Percentiles rank a stretch among this genome's conserved stretches.
These are phyloP conservation scores for Rhynchosporium secalis DNA, from an alignment of 2,329 filamentous ascomycete genomes.

Conservation along the genomic window DNA sequence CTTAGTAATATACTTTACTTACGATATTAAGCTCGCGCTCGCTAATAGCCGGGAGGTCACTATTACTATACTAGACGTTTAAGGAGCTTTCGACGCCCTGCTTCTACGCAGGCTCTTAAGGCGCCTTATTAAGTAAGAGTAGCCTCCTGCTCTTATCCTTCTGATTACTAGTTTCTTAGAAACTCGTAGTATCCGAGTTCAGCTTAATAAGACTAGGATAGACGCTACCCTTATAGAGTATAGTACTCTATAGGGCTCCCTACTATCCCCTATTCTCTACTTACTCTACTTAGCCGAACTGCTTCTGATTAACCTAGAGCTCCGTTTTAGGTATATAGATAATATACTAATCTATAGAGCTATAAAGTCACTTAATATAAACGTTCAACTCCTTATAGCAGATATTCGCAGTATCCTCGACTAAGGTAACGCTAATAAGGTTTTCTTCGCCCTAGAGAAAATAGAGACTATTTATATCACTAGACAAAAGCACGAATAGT, in stretches of 20 bases:
- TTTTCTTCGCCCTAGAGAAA: too few species aligned
- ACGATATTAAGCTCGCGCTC: neutral
- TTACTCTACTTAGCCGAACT: too few species aligned
- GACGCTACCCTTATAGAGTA: neutral
- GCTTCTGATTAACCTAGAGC: too few species aligned
- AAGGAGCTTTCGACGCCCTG: slow-evolving; percentile 2
- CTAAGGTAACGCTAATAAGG: too few species aligned
- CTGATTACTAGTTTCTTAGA: neutral
- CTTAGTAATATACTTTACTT: neutral
- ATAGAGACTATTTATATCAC: too few species aligned
- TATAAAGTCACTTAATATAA: too few species aligned
- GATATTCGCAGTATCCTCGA: too few species aligned
- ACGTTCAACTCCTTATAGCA: too few species aligned
- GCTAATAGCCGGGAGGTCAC: neutral
- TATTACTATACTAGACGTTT: neutral
- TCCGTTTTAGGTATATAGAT: too few species aligned
- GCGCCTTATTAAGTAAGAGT: neutral
- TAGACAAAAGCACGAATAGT: too few species aligned
- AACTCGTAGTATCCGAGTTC: neutral
- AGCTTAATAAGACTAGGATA: neutral
- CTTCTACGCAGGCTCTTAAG: neutral
- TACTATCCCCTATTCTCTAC: too few species aligned
- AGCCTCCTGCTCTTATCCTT: neutral
- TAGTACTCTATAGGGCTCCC: neutral
- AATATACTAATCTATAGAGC: too few species aligned